phyloP scores from a whole-genome alignment of 352 stramenopile species.

The Phytophthora fragariaefolia region DNA sequence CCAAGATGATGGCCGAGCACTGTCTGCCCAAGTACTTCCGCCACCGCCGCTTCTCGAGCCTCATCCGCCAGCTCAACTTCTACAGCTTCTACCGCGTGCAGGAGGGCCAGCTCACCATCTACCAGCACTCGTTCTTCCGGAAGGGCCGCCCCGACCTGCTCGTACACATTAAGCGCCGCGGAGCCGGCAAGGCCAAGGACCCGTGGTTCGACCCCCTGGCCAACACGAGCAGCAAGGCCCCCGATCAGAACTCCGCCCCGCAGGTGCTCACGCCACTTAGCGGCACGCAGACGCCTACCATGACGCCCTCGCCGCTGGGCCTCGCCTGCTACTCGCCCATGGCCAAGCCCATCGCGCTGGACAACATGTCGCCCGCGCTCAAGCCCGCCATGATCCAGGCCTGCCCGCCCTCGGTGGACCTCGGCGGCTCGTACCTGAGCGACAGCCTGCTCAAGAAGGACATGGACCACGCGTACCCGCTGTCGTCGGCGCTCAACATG shows the following conservation, averaged over 20 bases:
- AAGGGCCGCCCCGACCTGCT: conserved; percentile 82
- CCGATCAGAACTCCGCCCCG: conserved; percentile 3
- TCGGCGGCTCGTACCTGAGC: conserved; percentile 50
- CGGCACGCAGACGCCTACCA: conserved; percentile 30
- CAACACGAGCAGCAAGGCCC: conserved; percentile 33
- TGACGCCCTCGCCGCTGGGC: conserved; percentile 35
- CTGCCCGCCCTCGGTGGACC: conserved; percentile 63
- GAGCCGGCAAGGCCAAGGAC: conserved; percentile 85
- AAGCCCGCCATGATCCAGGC: conserved; percentile 70
- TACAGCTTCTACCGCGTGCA: conserved; percentile 93
- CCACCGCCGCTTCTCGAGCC: conserved; percentile 87
- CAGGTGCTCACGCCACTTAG: conserved; percentile 13
- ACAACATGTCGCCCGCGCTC: conserved; percentile 87
- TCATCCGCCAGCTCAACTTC: conserved; percentile 93
- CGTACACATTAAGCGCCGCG: conserved; percentile 86
- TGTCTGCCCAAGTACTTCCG: conserved; percentile 93
- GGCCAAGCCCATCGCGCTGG: conserved; percentile 75
- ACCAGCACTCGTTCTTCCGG: conserved; percentile 88
- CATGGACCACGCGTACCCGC: conserved; percentile 42
- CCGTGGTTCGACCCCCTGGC: conserved; percentile 84
- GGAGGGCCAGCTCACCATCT: conserved; percentile 85
- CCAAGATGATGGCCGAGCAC: conserved; percentile 88
- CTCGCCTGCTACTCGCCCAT: conserved; percentile 80
- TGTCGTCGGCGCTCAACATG: conserved; percentile 50
- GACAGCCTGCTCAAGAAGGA: conserved; percentile 51